Base-by-base conservation (phyloP, 2,329 filamentous ascomycete species). In the Pestalotiopsis sp. region DNA sequence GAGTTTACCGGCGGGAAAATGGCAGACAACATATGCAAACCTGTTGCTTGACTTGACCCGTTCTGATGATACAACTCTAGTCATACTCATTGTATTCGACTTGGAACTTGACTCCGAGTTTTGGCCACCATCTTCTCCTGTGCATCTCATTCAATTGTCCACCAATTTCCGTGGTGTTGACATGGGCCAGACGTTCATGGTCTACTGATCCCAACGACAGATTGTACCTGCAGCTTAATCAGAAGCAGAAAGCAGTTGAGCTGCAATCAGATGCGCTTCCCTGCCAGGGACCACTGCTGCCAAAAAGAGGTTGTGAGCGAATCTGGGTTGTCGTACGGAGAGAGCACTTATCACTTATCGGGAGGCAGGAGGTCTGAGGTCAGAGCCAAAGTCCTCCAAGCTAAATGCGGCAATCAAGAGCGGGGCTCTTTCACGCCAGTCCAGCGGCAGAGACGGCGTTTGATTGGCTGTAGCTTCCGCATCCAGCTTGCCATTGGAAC, bases 381-480 rank as follows among this genome's bases (percentile, higher is more conserved):
- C 59, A 61, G 31, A 36, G 59, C 59, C 56, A 27, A 23, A 36
- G 20, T 52, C 41, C 13, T 17, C 63, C 63, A 66, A 9, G 17
- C 63, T 57, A 23, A 57, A 66, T 66, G 41, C 63, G 63, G 63
- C 45, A 13, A n/a, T 52, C 49, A 14, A 31, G 38, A 49, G 41
- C 25, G 36, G 63, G 63, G 63, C 12, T 11, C 13, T 27, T n/a
- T 36, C 63, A 20, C 25, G 31, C 11, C 49, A 56, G 25, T 23
- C 12, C 14, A 39, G 36, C 31, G 59, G 59, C 49, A 57, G 63
- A 57, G 23, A 27, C 23, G 63, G 12, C 11, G 20, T 31, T 17
- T 45, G 41, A 36, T 39, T 58, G 63, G 63, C 49, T 20, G 61
- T 49, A 64, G 61, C 61, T 64, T 64, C 61, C 61, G 61, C 61